Evolutionary conservation across 1,284 basidiomycete species (phyloP), one percentile per base, ranked within the genome.

Genomic region (Cryptococcus jaspeensis): DNA sequence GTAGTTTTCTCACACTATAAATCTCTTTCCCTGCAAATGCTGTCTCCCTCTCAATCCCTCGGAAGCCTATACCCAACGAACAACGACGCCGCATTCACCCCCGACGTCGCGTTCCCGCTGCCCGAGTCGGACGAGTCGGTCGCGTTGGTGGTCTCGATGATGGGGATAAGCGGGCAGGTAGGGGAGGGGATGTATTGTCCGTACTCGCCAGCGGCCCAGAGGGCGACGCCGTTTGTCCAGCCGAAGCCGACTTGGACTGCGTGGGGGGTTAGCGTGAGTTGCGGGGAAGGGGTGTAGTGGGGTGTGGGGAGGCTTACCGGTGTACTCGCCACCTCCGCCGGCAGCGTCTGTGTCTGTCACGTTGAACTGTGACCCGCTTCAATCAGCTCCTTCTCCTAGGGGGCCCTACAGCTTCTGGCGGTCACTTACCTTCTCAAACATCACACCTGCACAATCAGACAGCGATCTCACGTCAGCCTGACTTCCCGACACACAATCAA

Each of bases 151-250:
- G 60, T 54, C 36, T 74, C 67, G 44, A 75, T 65, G 46, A 76
- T 73, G 3, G 88, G 66, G 57, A 80, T 77, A 36, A 74, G 62
- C 2, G 90, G 90, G 64, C 90, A 93, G 39, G 80, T 69, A 0
- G 89, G 89, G 1, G 80, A 71, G 44, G 81, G 82, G 40, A 92
- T 81, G 38, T 85, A 76, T 3, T 81, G 58, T 0, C 89, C 89
- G 67, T 87, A 92, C 48, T 81, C 82, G 58, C 83, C 85, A 5
- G 88, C 86, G 8, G 87, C 77, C 87, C 87, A 91, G 41, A 92
- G 82, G 38, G 67, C 71, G 60, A 88, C 89, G 36, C 90, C 91
- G 71, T 93, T 93, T 28, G 90, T 92, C 91, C 91, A 94, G n/a
- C 91, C 89, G 45, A 73, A 72, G 1, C 70, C 71, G 2, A 71